phyloP scores from a whole-genome alignment of 2,329 filamentous ascomycete species.

The Penicillium capsulatum region DNA sequence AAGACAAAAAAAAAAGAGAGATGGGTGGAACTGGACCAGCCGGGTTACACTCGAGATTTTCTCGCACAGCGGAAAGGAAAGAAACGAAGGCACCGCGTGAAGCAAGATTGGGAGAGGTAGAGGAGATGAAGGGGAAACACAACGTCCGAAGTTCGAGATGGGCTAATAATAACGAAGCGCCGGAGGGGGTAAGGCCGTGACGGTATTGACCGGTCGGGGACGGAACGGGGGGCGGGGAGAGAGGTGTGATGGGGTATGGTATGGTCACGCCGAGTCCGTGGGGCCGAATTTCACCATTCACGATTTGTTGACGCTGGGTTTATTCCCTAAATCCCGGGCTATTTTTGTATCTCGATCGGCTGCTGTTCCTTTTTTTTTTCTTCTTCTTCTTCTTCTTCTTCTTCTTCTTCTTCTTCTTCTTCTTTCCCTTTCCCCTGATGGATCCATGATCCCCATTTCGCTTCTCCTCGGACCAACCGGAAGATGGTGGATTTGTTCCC shows the following conservation, averaged over 20 bases:
- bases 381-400: no score
- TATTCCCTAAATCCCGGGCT: no score
- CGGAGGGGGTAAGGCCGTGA: neutral
- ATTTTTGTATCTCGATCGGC: neutral
- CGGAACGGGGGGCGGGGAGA: no score
- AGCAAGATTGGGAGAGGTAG: constrained; percentile 11
- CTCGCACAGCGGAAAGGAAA: constrained; percentile 34
- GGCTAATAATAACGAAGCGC: constrained; percentile 20
- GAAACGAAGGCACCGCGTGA: constrained; percentile 24
- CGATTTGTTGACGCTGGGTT: no score
- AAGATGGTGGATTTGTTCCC: no score
- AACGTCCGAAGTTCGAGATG: constrained; percentile 13
- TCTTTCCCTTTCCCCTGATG: no score
- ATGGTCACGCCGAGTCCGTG: neutral
- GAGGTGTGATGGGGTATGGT: neutral
- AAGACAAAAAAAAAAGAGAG: constrained; percentile 29
- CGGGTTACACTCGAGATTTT: constrained; percentile 28
- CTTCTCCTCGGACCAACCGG: no score
- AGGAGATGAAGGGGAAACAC: constrained; percentile 14
- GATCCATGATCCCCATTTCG: no score
- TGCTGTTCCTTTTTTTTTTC: no score
- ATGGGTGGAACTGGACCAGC: constrained; percentile 35
- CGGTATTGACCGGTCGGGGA: no score
- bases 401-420: no score
- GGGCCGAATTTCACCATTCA: no score